Base-by-base conservation (phyloP, 192 early-diverging fungal species). In the Coemansia sp. region DNA sequence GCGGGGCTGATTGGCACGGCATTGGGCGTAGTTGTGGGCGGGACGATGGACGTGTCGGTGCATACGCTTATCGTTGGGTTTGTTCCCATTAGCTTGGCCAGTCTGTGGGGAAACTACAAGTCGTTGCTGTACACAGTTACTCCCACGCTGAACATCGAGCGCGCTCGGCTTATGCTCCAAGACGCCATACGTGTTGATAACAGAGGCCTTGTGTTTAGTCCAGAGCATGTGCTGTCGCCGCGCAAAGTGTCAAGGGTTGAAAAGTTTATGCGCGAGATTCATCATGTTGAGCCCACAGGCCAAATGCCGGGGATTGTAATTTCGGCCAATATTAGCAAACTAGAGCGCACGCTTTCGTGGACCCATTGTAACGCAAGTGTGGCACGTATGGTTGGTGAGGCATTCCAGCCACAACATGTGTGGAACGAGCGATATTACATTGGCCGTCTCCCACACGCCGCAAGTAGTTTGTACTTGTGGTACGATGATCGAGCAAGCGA, bases 1-100 rank as follows among this genome's bases (percentile, higher is more conserved):
- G 93, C 93, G 4, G 91, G 93, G 12, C 79, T 94, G 15, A 57
- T 92, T 9, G 93, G 92, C 54, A 92, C 84, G 5, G 84, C 82
- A 27, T 32, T 58, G 1, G 84, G 87, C 37, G 58, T 89, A 15
- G 12, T 71, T n/a, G 53, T 84, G 56, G 74, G 70, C 8, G 80
- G 61, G 21, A 55, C 65, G 14, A 35, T 83, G 65, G 66, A 67
- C 22, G 58, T 70, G 3, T 67, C 63, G 10, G 47, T 69, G 7
- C 52, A 59, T 25, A 70, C 70, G n/a, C 48, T 88, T 49, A 53
- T 86, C 12, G 77, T 86, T 0, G 86, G 89, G 15, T 83, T 91
- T 67, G 58, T 88, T 1, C 93, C 93, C 3, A 84, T 93, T 29
- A 86, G 86, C 17, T 66, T 82, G 49, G 74, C 88, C 38, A 90